A percentile compares a stretch with the other conserved stretches of the same genome.
Conservation (phyloP, 2,329 filamentous ascomycete genomes). For the Epichloe hybrida region DNA sequence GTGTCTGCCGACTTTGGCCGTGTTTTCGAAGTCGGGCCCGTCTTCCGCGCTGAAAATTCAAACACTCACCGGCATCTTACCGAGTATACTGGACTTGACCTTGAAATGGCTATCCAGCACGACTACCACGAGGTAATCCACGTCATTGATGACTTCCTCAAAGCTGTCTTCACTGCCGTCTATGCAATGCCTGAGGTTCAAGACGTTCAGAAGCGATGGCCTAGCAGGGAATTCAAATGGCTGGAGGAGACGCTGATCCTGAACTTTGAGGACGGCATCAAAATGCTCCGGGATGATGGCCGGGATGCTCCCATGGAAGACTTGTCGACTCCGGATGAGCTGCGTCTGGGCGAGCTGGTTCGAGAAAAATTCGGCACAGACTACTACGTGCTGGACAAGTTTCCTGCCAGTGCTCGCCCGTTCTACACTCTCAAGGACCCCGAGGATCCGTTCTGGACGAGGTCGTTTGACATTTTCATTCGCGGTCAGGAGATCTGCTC, state of each 20-base stretch:
- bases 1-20: conserved; percentile 80
- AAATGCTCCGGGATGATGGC: conserved; percentile 71
- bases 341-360: conserved; percentile 69
- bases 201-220: conserved; percentile 69
- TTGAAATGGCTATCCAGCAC: conserved; percentile 83
- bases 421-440: conserved; percentile 86
- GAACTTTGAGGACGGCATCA: conserved; percentile 64
- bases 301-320: conserved; percentile 65
- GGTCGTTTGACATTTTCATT: conserved; percentile 91
- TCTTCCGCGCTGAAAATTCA: conserved; percentile 90
- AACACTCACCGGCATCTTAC: conserved; percentile 92
- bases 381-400: conserved; percentile 91
- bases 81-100: conserved; percentile 83
- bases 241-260: conserved; percentile 73
- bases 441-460: conserved; percentile 59
- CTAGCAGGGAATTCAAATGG: conserved; percentile 77
- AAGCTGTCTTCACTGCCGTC: conserved; percentile 45
- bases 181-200: conserved; percentile 53
- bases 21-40: conserved; percentile 60
- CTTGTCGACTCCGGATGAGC: conserved; percentile 73
- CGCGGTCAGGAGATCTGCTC: conserved; percentile 87
- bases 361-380: conserved; percentile 80
- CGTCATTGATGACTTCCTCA: conserved; percentile 67
- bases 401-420: conserved; percentile 68
- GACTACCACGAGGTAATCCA: conserved; percentile 81